Evolutionary conservation across 352 stramenopile genomes (phyloP), one percentile per base, ranked within the genome.

Genomic region (Phytophthora agathidicida): DNA sequence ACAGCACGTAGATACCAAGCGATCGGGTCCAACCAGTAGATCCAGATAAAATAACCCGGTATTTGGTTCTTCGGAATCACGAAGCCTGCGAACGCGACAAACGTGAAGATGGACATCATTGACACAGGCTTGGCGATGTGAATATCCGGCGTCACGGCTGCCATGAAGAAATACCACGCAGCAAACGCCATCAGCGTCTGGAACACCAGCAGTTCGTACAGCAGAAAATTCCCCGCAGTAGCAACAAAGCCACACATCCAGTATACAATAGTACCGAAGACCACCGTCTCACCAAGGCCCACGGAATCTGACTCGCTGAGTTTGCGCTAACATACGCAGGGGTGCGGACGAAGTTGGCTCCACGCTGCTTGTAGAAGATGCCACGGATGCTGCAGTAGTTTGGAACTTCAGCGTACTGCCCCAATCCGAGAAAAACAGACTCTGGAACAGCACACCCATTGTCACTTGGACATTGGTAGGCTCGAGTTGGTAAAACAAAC

Each of bases 401-500:
- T 11, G 86, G 76, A 19, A 98, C 61, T 33, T 93, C 77, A 7
- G 87, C 55, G 32, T 90, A 88, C 20, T 86, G 75, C 5, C 85
- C 84, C 83, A 1, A n/a, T n/a, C n/a, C n/a, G n/a, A 94, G 63
- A 50, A 94, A 55, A 97, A 87, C 17, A 86, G 71, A 49, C 68
- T 81, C 43, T 90, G 84, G 53, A 97, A 97, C n/a, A 97, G 46
- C 19, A 97, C 64, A 37, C 92, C 89, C 38, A 97, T 69, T n/a
- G 89, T 64, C 9, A 86, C 51, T 59, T 85, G 71, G 17, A 66
- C 54, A 35, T 72, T 79, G 3, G 59, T 69, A n/a, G 66, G 49
- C 10, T 78, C 60, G 19, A 89, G 33, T 16, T 88, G 65, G 53
- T 66, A 88, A 48, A 89, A 90, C 35, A 66, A 73, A 14, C 69